Base-by-base conservation (phyloP, 1,284 basidiomycete species). In the Cryptococcus sp. region DNA sequence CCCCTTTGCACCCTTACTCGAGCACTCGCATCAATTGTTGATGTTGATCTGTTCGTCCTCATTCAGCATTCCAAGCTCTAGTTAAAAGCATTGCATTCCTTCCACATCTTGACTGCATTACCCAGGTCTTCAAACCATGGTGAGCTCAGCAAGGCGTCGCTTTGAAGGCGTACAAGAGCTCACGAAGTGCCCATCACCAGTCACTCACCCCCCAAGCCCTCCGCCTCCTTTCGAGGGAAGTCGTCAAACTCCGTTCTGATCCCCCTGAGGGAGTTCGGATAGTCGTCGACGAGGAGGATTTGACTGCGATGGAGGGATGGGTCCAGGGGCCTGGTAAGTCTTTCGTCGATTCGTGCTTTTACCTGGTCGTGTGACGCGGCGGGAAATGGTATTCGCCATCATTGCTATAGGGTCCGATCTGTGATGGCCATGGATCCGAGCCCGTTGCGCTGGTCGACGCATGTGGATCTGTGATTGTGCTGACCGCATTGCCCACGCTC, bases 191-290 rank as follows among this genome's bases (percentile, higher is more conserved):
- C 22, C 16, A 22, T 45, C 5, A n/a, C 42, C 87, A 75, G 81
- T 71, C 74, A 7, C 68, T 79, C 57, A 76, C 78, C 44, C 70
- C 76, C 16, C 73, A 77, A 61, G 78, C 79, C 17, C 72, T 82
- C 46, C 76, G 81, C 23, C 73, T 79, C 17, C 71, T 95, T 69
- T 89, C 93, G 82, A 86, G 89, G 60, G 92, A 95, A 81, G 82
- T 93, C 55, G 83, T 81, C 35, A 87, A 89, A 66, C 84, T 94
- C 61, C 86, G 86, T 76, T 87, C 82, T 59, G 87, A 82, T 61
- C 92, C 92, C 47, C 89, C 89, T 16, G 92, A 94, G 74, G 92
- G 91, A 20, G 91, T 94, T 68, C 86, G 92, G 69, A 83, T 94
- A 45, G 84, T 87, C 53, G 86, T 89, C 2, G 71, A 76, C 52